Percentiles rank a stretch among this genome's conserved stretches.
These are phyloP conservation scores for Melampsora abietis-canadensis DNA, from an alignment of 1,284 basidiomycete genomes.

Conservation along the genomic window DNA sequence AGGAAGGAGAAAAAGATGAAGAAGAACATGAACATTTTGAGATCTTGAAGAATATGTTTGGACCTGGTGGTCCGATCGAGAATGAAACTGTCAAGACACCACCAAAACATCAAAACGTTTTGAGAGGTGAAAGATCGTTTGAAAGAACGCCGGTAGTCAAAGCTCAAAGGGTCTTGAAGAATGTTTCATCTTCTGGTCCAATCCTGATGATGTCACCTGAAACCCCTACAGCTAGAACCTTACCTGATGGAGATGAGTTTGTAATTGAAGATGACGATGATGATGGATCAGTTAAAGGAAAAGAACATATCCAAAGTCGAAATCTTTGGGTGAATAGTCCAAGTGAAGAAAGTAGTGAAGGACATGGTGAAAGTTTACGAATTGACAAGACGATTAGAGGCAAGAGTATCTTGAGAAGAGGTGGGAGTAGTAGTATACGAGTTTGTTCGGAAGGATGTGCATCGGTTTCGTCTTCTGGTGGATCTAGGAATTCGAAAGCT, in stretches of 20 bases:
- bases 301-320: not conserved
- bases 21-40: slow-evolving; percentile 27
- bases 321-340: not conserved
- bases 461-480: no score
- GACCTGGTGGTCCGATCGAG: not conserved
- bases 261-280: not conserved
- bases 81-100: not conserved
- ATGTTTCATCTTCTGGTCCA: not conserved
- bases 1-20: not conserved
- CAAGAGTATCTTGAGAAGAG: not conserved
- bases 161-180: not conserved
- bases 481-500: no score
- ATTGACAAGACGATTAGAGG: no score
- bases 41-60: slow-evolving; percentile 43
- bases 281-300: slow-evolving; percentile 3
- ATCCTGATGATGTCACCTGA: not conserved
- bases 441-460: not conserved
- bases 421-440: not conserved
- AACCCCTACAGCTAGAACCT: slow-evolving; percentile 4
- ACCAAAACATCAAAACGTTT: not conserved
- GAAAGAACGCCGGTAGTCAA: not conserved
- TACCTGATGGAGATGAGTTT: not conserved
- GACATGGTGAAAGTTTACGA: not conserved
- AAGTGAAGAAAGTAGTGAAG: not conserved
- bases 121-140: no score